Conservation (phyloP, 192 early-diverging fungal species). For the Martensiomyces pterosporus region DNA sequence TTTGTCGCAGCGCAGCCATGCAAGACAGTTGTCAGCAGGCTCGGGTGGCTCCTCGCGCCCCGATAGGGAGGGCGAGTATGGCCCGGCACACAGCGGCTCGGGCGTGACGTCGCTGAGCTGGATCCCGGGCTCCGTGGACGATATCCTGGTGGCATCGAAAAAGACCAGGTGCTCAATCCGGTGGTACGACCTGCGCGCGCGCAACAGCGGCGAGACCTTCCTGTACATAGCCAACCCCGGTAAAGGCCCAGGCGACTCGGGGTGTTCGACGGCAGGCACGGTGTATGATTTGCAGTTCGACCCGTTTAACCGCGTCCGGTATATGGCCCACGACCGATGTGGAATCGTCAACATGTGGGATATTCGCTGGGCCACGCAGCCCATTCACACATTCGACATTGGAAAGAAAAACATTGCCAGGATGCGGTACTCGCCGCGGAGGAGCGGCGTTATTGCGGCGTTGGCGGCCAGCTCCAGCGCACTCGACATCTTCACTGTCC, state of each 20-base stretch:
- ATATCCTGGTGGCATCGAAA: slow-evolving; percentile 32
- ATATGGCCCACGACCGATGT: slow-evolving; percentile 39
- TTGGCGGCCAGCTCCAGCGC: slow-evolving; percentile 13
- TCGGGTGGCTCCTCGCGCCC: not conserved
- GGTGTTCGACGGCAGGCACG: slow-evolving; percentile 10
- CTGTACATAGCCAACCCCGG: slow-evolving; percentile 27
- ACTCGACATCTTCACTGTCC: slow-evolving; percentile 21
- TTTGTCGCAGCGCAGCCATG: not conserved
- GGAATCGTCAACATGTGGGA: slow-evolving; percentile 45
- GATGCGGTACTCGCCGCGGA: slow-evolving; percentile 31
- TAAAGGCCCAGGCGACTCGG: slow-evolving; percentile 1
- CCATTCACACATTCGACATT: slow-evolving; percentile 18
- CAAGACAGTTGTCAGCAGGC: slow-evolving; percentile 1
- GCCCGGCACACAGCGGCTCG: slow-evolving; percentile 18
- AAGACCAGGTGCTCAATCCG: slow-evolving; percentile 36
- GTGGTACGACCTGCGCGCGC: slow-evolving; percentile 37
- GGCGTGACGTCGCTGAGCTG: slow-evolving; percentile 40
- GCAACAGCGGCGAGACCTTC: slow-evolving; percentile 19
- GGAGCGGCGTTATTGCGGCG: slow-evolving; percentile 27
- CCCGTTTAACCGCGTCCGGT: slow-evolving; percentile 37
- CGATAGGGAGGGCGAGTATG: slow-evolving; percentile 20
- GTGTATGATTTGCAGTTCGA: slow-evolving; percentile 48
- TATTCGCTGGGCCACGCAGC: slow-evolving; percentile 31
- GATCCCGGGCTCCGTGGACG: slow-evolving; percentile 30
- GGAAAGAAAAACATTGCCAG: slow-evolving; percentile 5